Conservation (phyloP, 2,329 filamentous ascomycete genomes). For the Diaporthe velutina region DNA sequence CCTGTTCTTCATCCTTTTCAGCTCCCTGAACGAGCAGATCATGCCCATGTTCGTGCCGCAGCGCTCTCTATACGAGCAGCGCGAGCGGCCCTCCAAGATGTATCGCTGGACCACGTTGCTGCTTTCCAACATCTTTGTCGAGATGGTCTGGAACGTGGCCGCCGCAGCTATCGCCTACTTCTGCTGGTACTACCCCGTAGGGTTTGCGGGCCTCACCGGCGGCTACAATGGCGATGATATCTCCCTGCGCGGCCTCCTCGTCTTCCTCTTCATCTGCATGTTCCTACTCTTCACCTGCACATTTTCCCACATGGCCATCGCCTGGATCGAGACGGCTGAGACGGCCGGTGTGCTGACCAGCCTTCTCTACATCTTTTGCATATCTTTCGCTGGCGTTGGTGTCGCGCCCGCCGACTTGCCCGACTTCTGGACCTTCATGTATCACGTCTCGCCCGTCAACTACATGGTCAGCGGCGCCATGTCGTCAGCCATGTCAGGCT, state of each 20-base stretch:
- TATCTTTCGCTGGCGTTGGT: not conserved
- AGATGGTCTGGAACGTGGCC: conserved; percentile 9
- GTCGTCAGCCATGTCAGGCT: not conserved
- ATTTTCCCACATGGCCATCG: conserved; percentile 41
- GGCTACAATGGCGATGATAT: conserved; percentile 67
- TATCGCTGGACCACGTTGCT: conserved; percentile 10
- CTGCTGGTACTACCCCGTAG: conserved; percentile 45
- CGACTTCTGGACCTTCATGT: conserved; percentile 80
- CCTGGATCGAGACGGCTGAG: conserved; percentile 23
- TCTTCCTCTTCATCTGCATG: conserved; percentile 52
- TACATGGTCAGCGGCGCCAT: conserved; percentile 76
- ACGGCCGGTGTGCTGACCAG: conserved; percentile 1
- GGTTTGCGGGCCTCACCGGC: conserved; percentile 52
- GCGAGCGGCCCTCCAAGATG: conserved; percentile 9
- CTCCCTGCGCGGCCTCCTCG: conserved; percentile 68
- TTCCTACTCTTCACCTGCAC: conserved; percentile 48
- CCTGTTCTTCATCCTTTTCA: conserved; percentile 3
- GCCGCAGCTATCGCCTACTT: not conserved
- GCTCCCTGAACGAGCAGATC: not conserved
- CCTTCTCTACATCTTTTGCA: conserved; percentile 52
- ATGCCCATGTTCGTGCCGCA: conserved; percentile 10
- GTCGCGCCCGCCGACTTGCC: conserved; percentile 62
- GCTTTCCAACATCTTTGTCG: conserved; percentile 49
- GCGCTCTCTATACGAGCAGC: not conserved
- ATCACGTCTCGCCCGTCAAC: conserved; percentile 76